phyloP scores from a whole-genome alignment of 257 asterid species.

The Hygrophila difformis region DNA sequence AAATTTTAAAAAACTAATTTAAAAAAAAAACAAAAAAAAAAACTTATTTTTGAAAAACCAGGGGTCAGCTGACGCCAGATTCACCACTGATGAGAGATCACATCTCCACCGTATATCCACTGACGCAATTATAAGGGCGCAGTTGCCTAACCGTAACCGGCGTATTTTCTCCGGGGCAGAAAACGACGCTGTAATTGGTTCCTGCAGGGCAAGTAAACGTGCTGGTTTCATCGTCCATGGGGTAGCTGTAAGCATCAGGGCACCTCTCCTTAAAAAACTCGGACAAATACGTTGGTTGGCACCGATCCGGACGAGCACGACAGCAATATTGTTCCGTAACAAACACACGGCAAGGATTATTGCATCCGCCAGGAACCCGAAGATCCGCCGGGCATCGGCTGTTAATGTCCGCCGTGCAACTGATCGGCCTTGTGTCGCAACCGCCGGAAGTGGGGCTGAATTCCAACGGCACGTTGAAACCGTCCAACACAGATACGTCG shows the following conservation, averaged over 20 bases:
- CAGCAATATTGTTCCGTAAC: constrained; percentile 31
- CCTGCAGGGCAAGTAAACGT: constrained; percentile 43
- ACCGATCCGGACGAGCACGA: constrained; percentile 16
- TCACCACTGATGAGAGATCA: no score
- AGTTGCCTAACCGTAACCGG: no score
- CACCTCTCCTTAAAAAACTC: constrained; percentile 44
- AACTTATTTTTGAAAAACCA: no score
- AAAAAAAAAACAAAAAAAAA: no score
- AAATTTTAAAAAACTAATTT: no score
- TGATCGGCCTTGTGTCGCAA: constrained; percentile 18
- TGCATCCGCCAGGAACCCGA: constrained; percentile 34
- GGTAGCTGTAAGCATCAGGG: constrained; percentile 39
- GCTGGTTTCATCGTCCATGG: constrained; percentile 38
- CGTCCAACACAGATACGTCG: constrained; percentile 56
- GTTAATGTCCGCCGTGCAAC: constrained; percentile 31
- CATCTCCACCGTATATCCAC: no score
- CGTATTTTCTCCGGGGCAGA: constrained; percentile 41
- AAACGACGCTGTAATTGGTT: constrained; percentile 37
- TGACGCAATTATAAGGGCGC: no score
- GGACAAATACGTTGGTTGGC: constrained; percentile 27
- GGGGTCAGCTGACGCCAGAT: no score
- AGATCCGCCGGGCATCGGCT: constrained; percentile 37
- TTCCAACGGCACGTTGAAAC: constrained; percentile 55
- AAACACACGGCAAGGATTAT: constrained; percentile 40
- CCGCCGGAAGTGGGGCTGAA: constrained; percentile 21